phyloP scores from a whole-genome alignment of 176 grass and related monocot species.

The Otatea glauca region DNA sequence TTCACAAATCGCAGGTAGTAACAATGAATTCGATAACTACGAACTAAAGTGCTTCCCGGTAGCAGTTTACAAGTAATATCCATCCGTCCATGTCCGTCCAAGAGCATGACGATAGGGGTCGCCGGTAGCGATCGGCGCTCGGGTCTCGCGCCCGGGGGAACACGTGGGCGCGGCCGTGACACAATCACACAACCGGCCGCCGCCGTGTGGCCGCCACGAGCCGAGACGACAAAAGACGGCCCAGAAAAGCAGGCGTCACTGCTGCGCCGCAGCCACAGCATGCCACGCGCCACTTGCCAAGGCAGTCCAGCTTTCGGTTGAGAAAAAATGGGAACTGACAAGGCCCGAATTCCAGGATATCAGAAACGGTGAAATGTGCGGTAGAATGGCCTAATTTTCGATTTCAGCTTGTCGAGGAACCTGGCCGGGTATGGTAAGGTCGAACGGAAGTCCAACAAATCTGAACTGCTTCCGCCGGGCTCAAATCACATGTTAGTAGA shows the following conservation, averaged over 20 bases:
- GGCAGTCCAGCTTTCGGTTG: background rate
- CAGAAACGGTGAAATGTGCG: background rate
- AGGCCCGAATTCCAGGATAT: no score
- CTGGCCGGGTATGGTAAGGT: background rate
- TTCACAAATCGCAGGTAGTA: no score
- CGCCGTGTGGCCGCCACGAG: constrained; percentile 44
- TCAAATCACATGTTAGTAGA: background rate
- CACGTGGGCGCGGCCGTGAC: constrained; percentile 19
- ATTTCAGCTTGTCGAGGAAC: background rate
- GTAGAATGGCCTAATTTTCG: background rate
- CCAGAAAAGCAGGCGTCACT: background rate
- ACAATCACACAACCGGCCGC: background rate
- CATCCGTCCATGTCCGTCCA: background rate
- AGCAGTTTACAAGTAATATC: background rate
- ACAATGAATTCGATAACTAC: no score
- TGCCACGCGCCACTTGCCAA: background rate
- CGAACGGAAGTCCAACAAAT: background rate
- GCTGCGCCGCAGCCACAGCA: background rate
- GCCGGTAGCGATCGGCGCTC: background rate
- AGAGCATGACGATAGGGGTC: background rate
- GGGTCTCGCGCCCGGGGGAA: background rate
- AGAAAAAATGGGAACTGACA: background rate
- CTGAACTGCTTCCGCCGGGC: no score
- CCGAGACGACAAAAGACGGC: background rate
- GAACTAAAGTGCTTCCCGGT: no score